phyloP scores from a whole-genome alignment of 768 basidiomycete species.

The Agaricus subrufescens region DNA sequence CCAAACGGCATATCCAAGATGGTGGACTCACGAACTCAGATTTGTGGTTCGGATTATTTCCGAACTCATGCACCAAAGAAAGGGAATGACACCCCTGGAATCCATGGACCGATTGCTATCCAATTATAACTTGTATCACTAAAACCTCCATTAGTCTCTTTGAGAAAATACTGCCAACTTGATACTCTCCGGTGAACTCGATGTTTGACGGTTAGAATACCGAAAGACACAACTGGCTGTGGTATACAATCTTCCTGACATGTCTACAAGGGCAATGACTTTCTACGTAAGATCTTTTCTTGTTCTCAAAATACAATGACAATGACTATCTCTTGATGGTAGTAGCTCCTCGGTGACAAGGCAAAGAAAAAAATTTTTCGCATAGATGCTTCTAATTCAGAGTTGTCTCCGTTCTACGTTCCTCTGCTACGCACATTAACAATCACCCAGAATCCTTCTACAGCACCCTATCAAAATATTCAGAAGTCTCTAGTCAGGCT shows the following conservation, averaged over 20 bases:
- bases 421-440: background rate
- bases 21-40: background rate
- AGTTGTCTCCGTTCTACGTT: background rate
- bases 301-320: background rate
- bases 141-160: background rate
- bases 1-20: background rate
- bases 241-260: background rate
- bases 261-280: background rate
- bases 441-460: background rate
- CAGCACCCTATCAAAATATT: background rate
- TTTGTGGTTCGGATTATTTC: background rate
- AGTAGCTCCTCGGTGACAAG: background rate
- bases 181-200: background rate
- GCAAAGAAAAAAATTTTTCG: background rate
- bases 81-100: background rate
- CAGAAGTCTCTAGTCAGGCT: background rate
- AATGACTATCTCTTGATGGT: constrained; percentile 2
- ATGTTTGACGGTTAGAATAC: background rate
- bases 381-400: background rate
- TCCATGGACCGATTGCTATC: background rate
- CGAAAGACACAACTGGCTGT: background rate
- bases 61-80: background rate
- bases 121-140: background rate
- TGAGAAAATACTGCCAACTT: background rate
- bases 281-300: background rate